Percentiles rank a stretch among this genome's conserved stretches.
Evolutionary conservation across 441 rosid species (phyloP).

Genomic region (Oxalis stricta): DNA sequence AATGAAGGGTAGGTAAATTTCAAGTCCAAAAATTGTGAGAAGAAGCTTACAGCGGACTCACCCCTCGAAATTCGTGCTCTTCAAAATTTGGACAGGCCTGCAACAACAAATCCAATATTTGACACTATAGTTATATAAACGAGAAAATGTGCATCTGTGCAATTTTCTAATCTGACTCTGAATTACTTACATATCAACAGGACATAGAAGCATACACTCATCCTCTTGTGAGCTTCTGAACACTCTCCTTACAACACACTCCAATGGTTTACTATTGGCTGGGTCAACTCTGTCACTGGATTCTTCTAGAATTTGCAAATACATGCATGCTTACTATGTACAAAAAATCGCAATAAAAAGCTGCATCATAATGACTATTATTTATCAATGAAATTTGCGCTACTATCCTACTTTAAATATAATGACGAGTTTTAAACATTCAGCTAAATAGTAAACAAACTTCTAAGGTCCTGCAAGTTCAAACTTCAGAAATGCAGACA

Average conservation of each 20-base stretch:
- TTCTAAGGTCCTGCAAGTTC: no score
- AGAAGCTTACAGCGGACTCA: conserved; percentile 87
- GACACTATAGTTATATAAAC: neutral
- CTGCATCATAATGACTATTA: neutral
- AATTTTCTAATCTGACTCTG: conserved; percentile 1
- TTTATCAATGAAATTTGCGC: no score
- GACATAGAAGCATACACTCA: conserved; percentile 87
- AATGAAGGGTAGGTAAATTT: neutral
- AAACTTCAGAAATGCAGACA: no score
- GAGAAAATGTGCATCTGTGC: neutral
- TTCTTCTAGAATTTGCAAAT: conserved; percentile 8
- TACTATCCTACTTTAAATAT: no score
- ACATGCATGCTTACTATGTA: neutral
- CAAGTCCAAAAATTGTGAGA: neutral
- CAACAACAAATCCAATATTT: conserved; percentile 14
- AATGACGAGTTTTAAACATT: no score
- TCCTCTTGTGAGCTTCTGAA: conserved; percentile 66
- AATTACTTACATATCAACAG: conserved; percentile 74
- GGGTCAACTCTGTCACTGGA: conserved; percentile 59
- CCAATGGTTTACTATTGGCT: conserved; percentile 55
- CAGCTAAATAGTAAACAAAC: no score
- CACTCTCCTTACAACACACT: conserved; percentile 79
- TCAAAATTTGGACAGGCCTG: conserved; percentile 93
- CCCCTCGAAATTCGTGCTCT: conserved; percentile 76
- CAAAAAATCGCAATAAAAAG: neutral